Base-by-base conservation (phyloP, 2,329 filamentous ascomycete species). In the Penicillium vulpinum region DNA sequence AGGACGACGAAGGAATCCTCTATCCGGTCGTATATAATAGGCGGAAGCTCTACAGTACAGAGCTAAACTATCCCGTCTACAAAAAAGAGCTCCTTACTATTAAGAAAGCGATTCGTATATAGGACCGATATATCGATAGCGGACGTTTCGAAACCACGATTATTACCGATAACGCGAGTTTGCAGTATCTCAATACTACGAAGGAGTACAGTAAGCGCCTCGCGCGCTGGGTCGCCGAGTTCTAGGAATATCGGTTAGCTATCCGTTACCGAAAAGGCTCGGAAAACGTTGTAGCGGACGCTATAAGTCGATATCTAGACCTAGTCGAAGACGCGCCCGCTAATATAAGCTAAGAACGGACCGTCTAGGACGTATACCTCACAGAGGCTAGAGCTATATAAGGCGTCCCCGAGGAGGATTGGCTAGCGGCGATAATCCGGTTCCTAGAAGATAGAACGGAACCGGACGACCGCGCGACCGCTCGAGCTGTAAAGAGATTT, bases 161-260 rank as follows among this genome's bases (percentile, higher is more conserved):
- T 29, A 29, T 29, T 9, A 29, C 28, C 9, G 9, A 29, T 41
- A 21, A 51, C 15, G 8, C n/a, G 4, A 28, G 22, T 15, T 21
- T 45, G 15, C 21, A 49, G 8, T 55, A 55, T 15, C 15, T 51
- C 16, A 35, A 18, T 4, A 45, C 24, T 18, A 56, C 15, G 4
- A 56, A 13, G 9, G 45, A 29, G 15, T 57, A 57, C 49, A 57
- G 36, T 38, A 57, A 57, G 29, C 13, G n/a, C 10, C n/a, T 57
- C 4, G 21, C 26, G 9, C 3, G 6, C 13, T 57, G 39, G 36
- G 8, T 56, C 18, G 15, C 7, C 1, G 31, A 56, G 13, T 56
- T 56, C 22, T 35, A 56, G 18, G 2, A 50, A 33, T 51, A 56
- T 40, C 28, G 29, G 22, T 29, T 49, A 26, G 8, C 24, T 15